phyloP scores from a whole-genome alignment of 2,329 filamentous ascomycete genomes.

The Thelonectria olida region DNA sequence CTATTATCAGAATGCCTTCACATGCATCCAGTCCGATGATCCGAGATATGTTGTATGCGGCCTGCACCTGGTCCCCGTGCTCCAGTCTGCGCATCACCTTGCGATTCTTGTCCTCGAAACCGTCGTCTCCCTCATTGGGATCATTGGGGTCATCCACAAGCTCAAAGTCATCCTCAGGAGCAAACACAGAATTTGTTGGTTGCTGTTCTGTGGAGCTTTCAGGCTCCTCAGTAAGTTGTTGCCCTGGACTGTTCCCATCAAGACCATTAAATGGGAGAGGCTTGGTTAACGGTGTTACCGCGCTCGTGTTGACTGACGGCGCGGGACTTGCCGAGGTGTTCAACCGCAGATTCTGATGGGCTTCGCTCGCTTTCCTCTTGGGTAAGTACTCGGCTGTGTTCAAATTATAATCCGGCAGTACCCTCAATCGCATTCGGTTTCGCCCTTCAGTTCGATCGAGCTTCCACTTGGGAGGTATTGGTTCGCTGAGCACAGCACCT shows the following conservation, averaged over 20 bases:
- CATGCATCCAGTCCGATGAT: slow-evolving; percentile 93
- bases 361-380: slow-evolving; percentile 72
- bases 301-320: slow-evolving; percentile 29
- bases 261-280: slow-evolving; percentile 29
- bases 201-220: slow-evolving; percentile 32
- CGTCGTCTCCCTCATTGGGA: slow-evolving; percentile 75
- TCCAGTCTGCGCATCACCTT: slow-evolving; percentile 96
- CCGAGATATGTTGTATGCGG: slow-evolving; percentile 93
- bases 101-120: slow-evolving; percentile 96
- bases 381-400: slow-evolving; percentile 82
- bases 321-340: slow-evolving; percentile 40
- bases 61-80: slow-evolving; percentile 89
- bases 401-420: slow-evolving; percentile 79
- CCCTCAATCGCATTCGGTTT: slow-evolving; percentile 90
- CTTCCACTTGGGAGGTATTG: slow-evolving; percentile 79
- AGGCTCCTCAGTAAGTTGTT: slow-evolving; percentile 37
- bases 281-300: slow-evolving; percentile 27
- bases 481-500: slow-evolving; percentile 80
- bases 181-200: slow-evolving; percentile 36
- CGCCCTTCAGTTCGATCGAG: slow-evolving; percentile 95
- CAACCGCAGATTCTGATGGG: slow-evolving; percentile 48
- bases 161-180: slow-evolving; percentile 89
- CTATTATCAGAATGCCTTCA: slow-evolving; percentile 92
- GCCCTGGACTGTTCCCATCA: slow-evolving; percentile 31
- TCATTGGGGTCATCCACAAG: slow-evolving; percentile 93